A percentile compares a stretch with the other conserved stretches of the same genome.
Conservation (phyloP, 345 rosid species). For the Corchorus capsularis region DNA sequence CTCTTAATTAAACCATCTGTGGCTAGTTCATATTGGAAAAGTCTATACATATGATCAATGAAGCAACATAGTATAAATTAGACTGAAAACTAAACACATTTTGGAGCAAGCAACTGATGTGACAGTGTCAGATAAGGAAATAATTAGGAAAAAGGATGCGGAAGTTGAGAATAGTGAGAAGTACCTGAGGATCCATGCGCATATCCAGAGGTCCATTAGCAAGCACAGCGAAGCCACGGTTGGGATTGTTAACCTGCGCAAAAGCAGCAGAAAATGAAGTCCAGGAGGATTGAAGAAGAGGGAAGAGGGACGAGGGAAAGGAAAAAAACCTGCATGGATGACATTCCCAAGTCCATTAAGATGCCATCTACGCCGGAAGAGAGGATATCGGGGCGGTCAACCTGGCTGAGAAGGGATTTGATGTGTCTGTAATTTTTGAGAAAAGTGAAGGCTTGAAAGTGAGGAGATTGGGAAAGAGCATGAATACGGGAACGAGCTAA, state of each 20-base stretch:
- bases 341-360: conserved; percentile 95
- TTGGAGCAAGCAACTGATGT: no score
- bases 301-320: neutral
- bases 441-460: conserved; percentile 47
- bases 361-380: conserved; percentile 74
- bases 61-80: neutral
- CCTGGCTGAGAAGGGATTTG: conserved; percentile 47
- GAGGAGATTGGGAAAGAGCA: conserved; percentile 37
- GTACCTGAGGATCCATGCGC: conserved; percentile 95
- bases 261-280: neutral
- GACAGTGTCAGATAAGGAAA: no score
- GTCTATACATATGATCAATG: neutral
- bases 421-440: conserved; percentile 64
- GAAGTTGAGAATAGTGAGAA: neutral
- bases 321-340: conserved; percentile 87
- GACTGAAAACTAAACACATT: no score
- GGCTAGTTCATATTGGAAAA: neutral
- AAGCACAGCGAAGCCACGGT: conserved; percentile 86
- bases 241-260: conserved; percentile 81
- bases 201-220: conserved; percentile 92
- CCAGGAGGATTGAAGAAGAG: neutral
- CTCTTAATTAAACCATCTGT: neutral
- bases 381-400: conserved; percentile 41
- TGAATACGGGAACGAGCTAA: conserved; percentile 53
- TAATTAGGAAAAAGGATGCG: neutral